phyloP scores from a whole-genome alignment of 768 basidiomycete species.

The Calocybe indica region DNA sequence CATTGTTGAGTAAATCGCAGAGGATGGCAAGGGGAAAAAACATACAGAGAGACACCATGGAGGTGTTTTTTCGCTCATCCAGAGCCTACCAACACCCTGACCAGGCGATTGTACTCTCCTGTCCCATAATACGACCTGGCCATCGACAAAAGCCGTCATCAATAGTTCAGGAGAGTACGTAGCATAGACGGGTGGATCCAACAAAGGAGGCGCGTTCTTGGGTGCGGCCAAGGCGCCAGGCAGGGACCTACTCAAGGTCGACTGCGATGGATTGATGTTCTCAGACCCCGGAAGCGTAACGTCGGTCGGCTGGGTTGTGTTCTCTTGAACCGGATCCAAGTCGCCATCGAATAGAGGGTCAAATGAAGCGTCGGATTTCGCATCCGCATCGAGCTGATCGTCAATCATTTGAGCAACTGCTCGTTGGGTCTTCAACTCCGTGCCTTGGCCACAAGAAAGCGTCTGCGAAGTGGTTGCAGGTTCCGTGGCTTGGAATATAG shows the following conservation, averaged over 20 bases:
- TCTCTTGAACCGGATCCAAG: conserved; percentile 9
- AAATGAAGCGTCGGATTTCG: conserved; percentile 74
- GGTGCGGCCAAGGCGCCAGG: conserved; percentile 43
- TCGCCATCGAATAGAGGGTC: conserved; percentile 86
- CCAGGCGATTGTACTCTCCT: conserved; percentile 60
- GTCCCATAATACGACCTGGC: conserved; percentile 91
- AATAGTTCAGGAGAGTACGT: conserved; percentile 77
- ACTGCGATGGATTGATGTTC: conserved; percentile 11
- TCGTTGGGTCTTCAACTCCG: neutral
- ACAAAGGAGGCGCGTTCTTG: conserved; percentile 70
- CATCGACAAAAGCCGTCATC: conserved; percentile 88
- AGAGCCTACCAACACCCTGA: conserved; percentile 74
- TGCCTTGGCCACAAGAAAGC: too few relatives aligned
- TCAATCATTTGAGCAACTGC: conserved; percentile 6
- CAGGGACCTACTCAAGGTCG: conserved; percentile 20
- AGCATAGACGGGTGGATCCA: conserved; percentile 55
- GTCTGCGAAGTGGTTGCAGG: too few relatives aligned
- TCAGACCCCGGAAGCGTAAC: conserved; percentile 4
- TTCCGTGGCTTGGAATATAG: too few relatives aligned
- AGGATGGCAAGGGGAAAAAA: neutral
- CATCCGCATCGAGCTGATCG: conserved; percentile 38
- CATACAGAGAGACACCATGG: conserved; percentile 95
- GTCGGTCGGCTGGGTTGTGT: conserved; percentile 5
- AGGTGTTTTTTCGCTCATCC: conserved; percentile 88
- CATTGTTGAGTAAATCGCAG: conserved; percentile 1